A percentile compares a stretch with the other conserved stretches of the same genome.
phyloP scores from a whole-genome alignment of 176 grass and related monocot species.

The Alopecurus myosuroides region DNA sequence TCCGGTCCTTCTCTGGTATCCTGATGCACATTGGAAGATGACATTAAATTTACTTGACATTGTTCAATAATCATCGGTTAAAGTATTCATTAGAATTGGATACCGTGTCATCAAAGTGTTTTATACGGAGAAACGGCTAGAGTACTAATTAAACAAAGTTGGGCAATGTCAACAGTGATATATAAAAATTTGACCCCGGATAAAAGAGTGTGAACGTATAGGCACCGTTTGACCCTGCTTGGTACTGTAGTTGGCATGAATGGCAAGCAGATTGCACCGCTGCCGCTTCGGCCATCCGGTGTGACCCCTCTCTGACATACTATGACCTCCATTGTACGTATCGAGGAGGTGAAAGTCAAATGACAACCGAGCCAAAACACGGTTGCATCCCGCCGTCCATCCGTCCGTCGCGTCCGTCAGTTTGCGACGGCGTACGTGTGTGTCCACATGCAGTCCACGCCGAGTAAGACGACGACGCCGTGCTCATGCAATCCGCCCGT shows the following conservation, averaged over 20 bases:
- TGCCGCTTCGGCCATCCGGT: background rate
- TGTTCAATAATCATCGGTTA: no score
- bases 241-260: background rate
- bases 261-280: background rate
- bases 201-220: background rate
- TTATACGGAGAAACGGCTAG: background rate
- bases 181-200: background rate
- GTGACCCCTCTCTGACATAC: background rate
- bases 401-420: background rate
- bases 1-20: no score
- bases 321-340: background rate
- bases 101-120: no score
- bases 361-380: background rate
- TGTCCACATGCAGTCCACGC: background rate
- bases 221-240: background rate
- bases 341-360: background rate
- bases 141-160: background rate
- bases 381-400: background rate
- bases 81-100: no score
- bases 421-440: background rate
- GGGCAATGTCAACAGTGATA: background rate
- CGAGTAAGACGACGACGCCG: background rate
- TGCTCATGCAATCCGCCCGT: background rate
- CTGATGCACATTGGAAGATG: no score
- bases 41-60: no score